Conservation (phyloP, 1,139 yeast genomes). For the Geotrichum citri-aurantii region DNA sequence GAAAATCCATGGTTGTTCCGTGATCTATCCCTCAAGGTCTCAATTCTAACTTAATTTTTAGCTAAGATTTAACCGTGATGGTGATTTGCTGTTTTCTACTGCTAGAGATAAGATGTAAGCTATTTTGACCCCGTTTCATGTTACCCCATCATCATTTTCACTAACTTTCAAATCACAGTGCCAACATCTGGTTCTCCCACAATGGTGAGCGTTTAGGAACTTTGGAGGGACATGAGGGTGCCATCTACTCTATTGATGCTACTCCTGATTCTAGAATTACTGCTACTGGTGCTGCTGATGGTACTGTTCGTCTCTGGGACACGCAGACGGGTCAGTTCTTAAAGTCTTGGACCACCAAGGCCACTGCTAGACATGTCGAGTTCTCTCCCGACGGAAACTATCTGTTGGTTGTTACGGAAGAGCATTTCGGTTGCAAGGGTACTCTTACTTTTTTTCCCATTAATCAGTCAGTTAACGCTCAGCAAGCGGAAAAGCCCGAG, state of each 20-base stretch:
- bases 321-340: constrained; percentile 73
- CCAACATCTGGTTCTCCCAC: constrained; percentile 77
- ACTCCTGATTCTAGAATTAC: constrained; percentile 55
- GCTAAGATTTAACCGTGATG: constrained; percentile 90
- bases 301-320: constrained; percentile 79
- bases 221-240: constrained; percentile 83
- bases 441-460: constrained; percentile 64
- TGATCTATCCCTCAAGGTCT: not conserved
- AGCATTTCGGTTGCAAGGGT: constrained; percentile 88
- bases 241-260: constrained; percentile 91
- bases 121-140: not conserved
- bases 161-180: constrained; percentile 20
- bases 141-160: not conserved
- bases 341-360: constrained; percentile 66
- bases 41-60: constrained; percentile 47
- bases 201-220: constrained; percentile 98
- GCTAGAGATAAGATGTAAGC: constrained; percentile 70
- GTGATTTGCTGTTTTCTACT: constrained; percentile 86
- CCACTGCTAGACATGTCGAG: constrained; percentile 89
- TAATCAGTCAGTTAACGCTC: constrained; percentile 42
- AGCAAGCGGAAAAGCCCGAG: constrained; percentile 46
- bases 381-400: constrained; percentile 68
- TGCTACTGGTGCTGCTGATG: constrained; percentile 90
- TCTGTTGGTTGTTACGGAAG: constrained; percentile 78
- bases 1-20: constrained; percentile 68